Conservation (phyloP, 352 stramenopile genomes). For the Thalassiosira livingstoniorum region DNA sequence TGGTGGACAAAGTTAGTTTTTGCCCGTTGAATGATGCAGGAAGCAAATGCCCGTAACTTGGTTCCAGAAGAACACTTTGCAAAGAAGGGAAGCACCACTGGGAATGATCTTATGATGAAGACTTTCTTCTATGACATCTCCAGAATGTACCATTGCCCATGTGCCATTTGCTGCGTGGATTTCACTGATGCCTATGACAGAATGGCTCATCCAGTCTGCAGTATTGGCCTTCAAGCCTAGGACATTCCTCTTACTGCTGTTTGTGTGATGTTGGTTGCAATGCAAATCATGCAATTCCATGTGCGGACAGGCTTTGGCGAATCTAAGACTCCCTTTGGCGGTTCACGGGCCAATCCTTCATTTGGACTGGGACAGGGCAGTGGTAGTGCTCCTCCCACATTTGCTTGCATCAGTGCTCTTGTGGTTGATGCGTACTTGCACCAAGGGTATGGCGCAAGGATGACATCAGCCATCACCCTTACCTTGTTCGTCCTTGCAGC, state of each 20-base stretch:
- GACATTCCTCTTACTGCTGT: not conserved
- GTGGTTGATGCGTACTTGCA: conserved; percentile 23
- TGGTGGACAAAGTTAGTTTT: conserved; percentile 43
- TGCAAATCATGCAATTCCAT: conserved; percentile 41
- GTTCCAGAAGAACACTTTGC: too few relatives aligned
- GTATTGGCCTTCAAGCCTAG: conserved; percentile 8
- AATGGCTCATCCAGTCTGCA: not conserved
- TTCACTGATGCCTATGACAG: conserved; percentile 31
- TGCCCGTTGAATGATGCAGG: too few relatives aligned
- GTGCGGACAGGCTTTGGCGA: conserved; percentile 39
- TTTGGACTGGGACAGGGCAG: conserved; percentile 24
- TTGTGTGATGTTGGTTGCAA: not conserved
- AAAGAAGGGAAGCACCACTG: too few relatives aligned
- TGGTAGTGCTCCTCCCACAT: conserved; percentile 9
- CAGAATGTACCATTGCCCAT: too few relatives aligned
- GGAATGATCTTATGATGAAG: too few relatives aligned
- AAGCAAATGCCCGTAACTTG: too few relatives aligned
- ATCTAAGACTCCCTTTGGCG: not conserved
- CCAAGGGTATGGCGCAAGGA: conserved; percentile 15
- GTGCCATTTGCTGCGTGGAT: not conserved
- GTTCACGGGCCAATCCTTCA: not conserved
- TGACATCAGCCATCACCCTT: not conserved
- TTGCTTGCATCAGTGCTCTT: conserved; percentile 12
- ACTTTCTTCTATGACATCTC: too few relatives aligned
- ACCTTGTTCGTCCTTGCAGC: conserved; percentile 19